phyloP scores from a whole-genome alignment of 2,329 filamentous ascomycete species.

The Arthrobotrys iridis region DNA sequence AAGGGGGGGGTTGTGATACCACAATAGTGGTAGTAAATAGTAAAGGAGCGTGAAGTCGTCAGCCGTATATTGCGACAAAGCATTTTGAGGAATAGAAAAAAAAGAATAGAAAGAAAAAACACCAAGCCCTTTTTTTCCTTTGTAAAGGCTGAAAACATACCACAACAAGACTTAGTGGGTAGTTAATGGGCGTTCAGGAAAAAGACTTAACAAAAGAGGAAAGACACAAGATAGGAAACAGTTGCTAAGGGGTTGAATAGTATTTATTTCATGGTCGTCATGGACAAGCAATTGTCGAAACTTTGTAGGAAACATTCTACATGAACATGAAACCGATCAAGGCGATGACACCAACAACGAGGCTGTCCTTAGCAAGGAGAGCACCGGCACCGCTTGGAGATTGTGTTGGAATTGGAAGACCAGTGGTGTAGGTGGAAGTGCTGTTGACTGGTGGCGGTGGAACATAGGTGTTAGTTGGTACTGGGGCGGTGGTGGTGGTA shows the following conservation, averaged over 20 bases:
- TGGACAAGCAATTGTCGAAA: background rate
- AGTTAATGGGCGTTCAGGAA: background rate
- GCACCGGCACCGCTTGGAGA: constrained; percentile 36
- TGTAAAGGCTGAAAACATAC: background rate
- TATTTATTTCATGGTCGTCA: background rate
- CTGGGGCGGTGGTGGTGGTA: constrained; percentile 54
- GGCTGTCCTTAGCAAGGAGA: constrained; percentile 34
- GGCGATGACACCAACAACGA: constrained; percentile 38
- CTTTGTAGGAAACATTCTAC: constrained; percentile 7
- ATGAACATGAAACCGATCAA: constrained; percentile 50
- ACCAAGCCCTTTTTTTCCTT: background rate
- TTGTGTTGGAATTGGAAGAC: constrained; percentile 45
- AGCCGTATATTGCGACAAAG: constrained; percentile 11
- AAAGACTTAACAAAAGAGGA: background rate
- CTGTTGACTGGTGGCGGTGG: constrained; percentile 21
- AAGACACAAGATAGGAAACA: background rate
- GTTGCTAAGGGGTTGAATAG: background rate
- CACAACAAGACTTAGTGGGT: background rate
- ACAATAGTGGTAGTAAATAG: background rate
- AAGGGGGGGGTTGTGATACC: no score
- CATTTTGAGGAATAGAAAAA: background rate
- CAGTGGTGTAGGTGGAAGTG: constrained; percentile 24
- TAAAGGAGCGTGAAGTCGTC: background rate
- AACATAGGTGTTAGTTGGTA: constrained; percentile 34
- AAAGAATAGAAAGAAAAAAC: background rate